Conservation (phyloP, 768 basidiomycete species). For the Rossbeevera mucosa region DNA sequence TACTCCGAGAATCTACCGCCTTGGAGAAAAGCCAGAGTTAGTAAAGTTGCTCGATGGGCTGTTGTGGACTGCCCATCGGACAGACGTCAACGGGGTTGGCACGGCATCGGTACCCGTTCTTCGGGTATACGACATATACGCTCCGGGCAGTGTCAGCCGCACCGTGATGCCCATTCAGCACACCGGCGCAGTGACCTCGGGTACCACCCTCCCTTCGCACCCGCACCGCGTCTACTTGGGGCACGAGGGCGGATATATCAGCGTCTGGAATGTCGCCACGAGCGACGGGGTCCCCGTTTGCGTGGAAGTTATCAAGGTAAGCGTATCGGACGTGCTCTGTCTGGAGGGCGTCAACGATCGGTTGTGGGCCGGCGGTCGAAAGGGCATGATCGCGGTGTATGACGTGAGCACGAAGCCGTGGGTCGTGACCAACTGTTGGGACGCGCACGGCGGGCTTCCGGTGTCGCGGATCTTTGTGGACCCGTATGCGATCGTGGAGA, state of each 20-base stretch:
- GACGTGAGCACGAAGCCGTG: slow-evolving; percentile 74
- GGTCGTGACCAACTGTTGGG: slow-evolving; percentile 85
- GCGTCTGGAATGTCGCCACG: slow-evolving; percentile 65
- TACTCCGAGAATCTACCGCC: slow-evolving; percentile 55
- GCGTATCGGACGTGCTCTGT: slow-evolving; percentile 74
- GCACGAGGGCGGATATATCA: slow-evolving; percentile 88
- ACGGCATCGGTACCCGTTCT: slow-evolving; percentile 61
- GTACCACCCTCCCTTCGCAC: slow-evolving; percentile 66
- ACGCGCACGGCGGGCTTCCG: slow-evolving; percentile 66
- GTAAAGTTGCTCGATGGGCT: slow-evolving; percentile 66
- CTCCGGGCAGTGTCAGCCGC: slow-evolving; percentile 50
- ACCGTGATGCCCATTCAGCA: slow-evolving; percentile 61
- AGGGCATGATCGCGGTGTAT: slow-evolving; percentile 77
- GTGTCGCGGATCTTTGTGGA: slow-evolving; percentile 67
- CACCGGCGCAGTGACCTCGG: slow-evolving; percentile 79
- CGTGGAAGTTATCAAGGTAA: slow-evolving; percentile 73
- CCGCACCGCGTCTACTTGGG: slow-evolving; percentile 73
- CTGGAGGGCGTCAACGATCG: slow-evolving; percentile 80
- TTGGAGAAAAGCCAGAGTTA: slow-evolving; percentile 81
- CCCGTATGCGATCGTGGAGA: slow-evolving; percentile 66
- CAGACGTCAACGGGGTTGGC: slow-evolving; percentile 42
- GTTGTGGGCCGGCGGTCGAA: slow-evolving; percentile 85
- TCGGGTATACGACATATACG: slow-evolving; percentile 74
- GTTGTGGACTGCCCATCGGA: slow-evolving; percentile 76
- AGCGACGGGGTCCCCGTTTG: slow-evolving; percentile 60